A percentile compares a stretch with the other conserved stretches of the same genome.
phyloP scores from a whole-genome alignment of 345 rosid species.

The Lumnitzera racemosa region DNA sequence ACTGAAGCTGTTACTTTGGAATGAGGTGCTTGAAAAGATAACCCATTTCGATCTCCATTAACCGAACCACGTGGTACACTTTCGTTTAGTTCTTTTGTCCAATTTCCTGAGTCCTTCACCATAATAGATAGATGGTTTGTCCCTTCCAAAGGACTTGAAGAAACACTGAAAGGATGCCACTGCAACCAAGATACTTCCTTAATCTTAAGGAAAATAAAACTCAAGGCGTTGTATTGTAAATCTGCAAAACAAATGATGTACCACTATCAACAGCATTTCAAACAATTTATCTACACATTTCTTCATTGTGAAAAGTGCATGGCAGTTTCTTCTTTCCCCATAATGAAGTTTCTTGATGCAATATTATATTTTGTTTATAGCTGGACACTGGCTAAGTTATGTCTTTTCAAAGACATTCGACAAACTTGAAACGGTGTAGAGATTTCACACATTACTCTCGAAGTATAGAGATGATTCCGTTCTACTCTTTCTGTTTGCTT shows the following conservation, averaged over 20 bases:
- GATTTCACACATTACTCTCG: no score
- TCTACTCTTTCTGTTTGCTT: no score
- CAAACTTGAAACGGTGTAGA: no score
- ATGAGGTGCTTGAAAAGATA: neutral
- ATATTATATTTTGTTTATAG: no score
- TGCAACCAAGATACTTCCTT: constrained; percentile 86
- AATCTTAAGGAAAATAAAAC: constrained; percentile 80
- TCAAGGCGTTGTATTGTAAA: constrained; percentile 76
- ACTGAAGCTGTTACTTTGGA: constrained; percentile 57
- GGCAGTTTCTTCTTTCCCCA: no score
- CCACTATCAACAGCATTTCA: neutral
- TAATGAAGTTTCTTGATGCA: no score
- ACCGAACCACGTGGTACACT: constrained; percentile 23
- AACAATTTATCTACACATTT: no score
- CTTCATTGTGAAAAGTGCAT: no score
- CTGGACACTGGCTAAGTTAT: no score
- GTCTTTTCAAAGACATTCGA: no score
- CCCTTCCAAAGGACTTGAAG: constrained; percentile 85
- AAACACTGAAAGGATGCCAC: constrained; percentile 97
- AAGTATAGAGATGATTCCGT: no score
- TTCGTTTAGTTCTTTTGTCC: constrained; percentile 64
- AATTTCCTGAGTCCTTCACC: constrained; percentile 67
- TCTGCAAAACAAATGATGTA: constrained; percentile 17
- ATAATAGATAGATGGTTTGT: constrained; percentile 55
- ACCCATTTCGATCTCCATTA: constrained; percentile 20